phyloP scores from a whole-genome alignment of 495 filamentous ascomycete species.

The Penicillium waksmanii region DNA sequence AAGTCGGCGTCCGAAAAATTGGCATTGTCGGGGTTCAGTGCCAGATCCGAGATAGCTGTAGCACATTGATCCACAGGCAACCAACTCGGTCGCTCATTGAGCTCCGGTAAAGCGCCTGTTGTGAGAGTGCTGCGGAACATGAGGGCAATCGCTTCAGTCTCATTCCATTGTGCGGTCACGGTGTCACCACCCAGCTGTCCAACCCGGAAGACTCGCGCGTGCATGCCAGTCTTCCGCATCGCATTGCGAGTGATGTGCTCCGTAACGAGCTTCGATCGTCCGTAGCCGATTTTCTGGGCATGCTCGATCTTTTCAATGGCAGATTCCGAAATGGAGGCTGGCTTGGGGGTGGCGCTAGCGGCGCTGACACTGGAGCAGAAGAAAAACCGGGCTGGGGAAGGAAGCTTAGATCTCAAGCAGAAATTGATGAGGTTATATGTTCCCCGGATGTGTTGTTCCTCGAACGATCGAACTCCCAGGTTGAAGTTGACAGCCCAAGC shows the following conservation, averaged over 20 bases:
- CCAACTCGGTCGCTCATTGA: constrained; percentile 61
- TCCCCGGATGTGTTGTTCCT: constrained; percentile 59
- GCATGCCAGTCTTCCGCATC: constrained; percentile 40
- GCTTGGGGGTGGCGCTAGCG: constrained; percentile 37
- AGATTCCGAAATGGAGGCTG: constrained; percentile 48
- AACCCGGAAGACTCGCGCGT: constrained; percentile 53
- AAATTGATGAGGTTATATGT: constrained; percentile 63
- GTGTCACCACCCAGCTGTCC: constrained; percentile 67
- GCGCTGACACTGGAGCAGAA: constrained; percentile 67
- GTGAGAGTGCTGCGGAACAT: constrained; percentile 57
- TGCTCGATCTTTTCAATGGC: constrained; percentile 50
- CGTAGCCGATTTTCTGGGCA: constrained; percentile 61
- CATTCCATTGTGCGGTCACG: constrained; percentile 61
- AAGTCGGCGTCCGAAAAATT: constrained; percentile 22
- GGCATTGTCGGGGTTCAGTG: not conserved
- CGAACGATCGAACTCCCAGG: constrained; percentile 62
- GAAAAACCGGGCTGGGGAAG: constrained; percentile 44
- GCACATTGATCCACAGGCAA: constrained; percentile 43
- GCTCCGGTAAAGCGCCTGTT: constrained; percentile 54
- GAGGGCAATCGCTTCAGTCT: constrained; percentile 64
- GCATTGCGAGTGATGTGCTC: constrained; percentile 55
- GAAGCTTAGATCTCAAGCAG: constrained; percentile 44
- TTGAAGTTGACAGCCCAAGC: constrained; percentile 81
- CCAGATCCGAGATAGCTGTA: constrained; percentile 32
- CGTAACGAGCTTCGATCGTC: constrained; percentile 64